Percentiles rank a stretch among this genome's conserved stretches.
phyloP scores from a whole-genome alignment of 2,329 filamentous ascomycete genomes.

The Calonectria hongkongensis region DNA sequence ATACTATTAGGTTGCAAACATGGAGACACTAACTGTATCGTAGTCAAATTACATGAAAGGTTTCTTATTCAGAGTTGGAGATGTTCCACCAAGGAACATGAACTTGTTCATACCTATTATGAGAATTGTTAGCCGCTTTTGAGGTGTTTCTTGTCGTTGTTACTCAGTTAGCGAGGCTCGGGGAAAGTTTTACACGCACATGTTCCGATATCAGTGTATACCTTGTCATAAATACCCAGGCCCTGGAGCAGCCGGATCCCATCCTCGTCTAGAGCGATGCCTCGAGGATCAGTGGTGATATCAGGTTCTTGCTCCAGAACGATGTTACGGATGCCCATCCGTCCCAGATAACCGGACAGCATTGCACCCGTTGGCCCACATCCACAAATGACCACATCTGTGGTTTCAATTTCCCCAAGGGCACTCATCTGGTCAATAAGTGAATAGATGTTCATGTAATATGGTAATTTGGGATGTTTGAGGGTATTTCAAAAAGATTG shows the following conservation, averaged over 20 bases:
- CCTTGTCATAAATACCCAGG: constrained; percentile 50
- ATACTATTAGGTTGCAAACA: neutral
- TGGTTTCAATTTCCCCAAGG: constrained; percentile 39
- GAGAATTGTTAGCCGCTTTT: neutral
- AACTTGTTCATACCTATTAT: constrained; percentile 36
- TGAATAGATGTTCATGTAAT: no score
- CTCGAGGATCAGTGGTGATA: constrained; percentile 55
- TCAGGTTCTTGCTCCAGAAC: constrained; percentile 53
- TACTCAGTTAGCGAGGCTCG: neutral
- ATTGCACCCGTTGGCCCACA: constrained; percentile 55
- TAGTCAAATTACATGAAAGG: constrained; percentile 45
- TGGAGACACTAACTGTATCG: constrained; percentile 35
- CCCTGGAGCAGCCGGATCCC: constrained; percentile 54
- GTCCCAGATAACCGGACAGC: constrained; percentile 47
- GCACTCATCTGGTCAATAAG: no score
- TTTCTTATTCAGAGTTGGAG: constrained; percentile 32
- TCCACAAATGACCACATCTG: constrained; percentile 52
- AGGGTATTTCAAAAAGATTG: no score
- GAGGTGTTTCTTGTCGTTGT: neutral
- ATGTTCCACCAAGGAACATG: constrained; percentile 39
- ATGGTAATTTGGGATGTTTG: no score
- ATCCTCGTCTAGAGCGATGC: constrained; percentile 57
- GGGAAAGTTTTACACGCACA: constrained; percentile 31
- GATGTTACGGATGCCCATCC: constrained; percentile 41
- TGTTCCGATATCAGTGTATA: constrained; percentile 50